Evolutionary conservation across 225 moss, liverwort and hornwort species (phyloP).

Genomic region (Neckera pumila): DNA sequence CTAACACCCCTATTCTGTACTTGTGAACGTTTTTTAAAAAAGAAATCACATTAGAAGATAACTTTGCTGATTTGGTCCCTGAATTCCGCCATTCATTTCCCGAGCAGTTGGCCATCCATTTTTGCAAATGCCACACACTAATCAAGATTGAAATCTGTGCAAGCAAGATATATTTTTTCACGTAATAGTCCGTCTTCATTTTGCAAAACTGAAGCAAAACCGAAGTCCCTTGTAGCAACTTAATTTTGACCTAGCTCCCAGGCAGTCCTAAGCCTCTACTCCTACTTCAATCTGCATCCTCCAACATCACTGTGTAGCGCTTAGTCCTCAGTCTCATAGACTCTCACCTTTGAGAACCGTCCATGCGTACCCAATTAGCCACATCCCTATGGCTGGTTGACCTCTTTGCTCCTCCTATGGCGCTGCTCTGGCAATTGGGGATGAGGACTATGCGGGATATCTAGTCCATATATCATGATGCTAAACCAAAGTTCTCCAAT

Average conservation of each 20-base stretch:
- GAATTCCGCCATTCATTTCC: not conserved
- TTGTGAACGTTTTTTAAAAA: not conserved
- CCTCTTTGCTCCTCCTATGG: not conserved
- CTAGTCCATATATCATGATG: not conserved
- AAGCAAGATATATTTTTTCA: not conserved
- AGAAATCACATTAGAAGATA: not conserved
- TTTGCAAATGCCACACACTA: not conserved
- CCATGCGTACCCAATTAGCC: not conserved
- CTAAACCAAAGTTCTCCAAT: not conserved
- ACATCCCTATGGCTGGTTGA: not conserved
- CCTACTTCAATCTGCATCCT: not conserved
- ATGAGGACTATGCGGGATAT: not conserved
- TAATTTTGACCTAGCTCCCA: not conserved
- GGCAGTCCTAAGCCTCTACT: not conserved
- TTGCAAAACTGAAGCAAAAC: not conserved
- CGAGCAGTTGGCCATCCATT: not conserved
- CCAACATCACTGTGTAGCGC: not conserved
- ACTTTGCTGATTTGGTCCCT: not conserved
- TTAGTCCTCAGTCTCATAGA: not conserved
- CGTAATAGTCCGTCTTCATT: not conserved
- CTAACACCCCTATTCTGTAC: not conserved
- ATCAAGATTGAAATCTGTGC: not conserved
- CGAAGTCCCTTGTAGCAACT: not conserved
- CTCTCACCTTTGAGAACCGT: not conserved
- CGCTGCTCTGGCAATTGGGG: not conserved